Evolutionary conservation across 441 rosid genomes (phyloP).

Genomic region (Gossypium laxum): DNA sequence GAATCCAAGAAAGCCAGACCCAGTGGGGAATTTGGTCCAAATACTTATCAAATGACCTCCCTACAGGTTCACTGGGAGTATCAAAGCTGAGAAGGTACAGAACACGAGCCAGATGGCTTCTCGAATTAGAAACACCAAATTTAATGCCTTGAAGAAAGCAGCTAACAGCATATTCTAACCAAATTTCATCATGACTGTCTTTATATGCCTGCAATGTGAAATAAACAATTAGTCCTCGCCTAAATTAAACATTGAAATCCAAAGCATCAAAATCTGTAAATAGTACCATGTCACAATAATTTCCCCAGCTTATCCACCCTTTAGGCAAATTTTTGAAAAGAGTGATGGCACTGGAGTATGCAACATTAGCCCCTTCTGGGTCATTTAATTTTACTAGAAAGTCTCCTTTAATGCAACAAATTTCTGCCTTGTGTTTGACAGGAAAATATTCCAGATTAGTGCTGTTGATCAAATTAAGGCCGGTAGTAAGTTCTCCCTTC

Average conservation of each 20-base stretch:
- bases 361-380: conserved; percentile 69
- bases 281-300: conserved; percentile 80
- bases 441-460: conserved; percentile 88
- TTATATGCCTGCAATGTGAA: conserved; percentile 63
- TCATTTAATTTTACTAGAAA: conserved; percentile 66
- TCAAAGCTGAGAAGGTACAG: conserved; percentile 95
- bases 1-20: conserved; percentile 99
- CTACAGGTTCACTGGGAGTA: conserved; percentile 81
- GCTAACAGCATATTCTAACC: conserved; percentile 95
- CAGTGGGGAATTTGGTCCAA: conserved; percentile 90
- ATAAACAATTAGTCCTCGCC: conserved; percentile 16
- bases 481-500: conserved; percentile 75
- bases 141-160: conserved; percentile 99
- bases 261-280: conserved; percentile 53
- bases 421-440: conserved; percentile 77
- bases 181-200: conserved; percentile 78
- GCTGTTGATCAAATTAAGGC: conserved; percentile 71
- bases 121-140: conserved; percentile 86
- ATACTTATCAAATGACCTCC: conserved; percentile 89
- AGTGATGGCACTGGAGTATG: conserved; percentile 78
- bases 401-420: conserved; percentile 79
- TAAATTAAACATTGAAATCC: conserved; percentile 5
- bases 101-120: conserved; percentile 95
- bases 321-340: conserved; percentile 84
- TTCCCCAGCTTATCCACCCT: conserved; percentile 99